Percentiles rank a stretch among this genome's conserved stretches.
These are phyloP conservation scores for Cyclotella cryptica DNA, from an alignment of 108 stramenopile species.

Conservation along the genomic window DNA sequence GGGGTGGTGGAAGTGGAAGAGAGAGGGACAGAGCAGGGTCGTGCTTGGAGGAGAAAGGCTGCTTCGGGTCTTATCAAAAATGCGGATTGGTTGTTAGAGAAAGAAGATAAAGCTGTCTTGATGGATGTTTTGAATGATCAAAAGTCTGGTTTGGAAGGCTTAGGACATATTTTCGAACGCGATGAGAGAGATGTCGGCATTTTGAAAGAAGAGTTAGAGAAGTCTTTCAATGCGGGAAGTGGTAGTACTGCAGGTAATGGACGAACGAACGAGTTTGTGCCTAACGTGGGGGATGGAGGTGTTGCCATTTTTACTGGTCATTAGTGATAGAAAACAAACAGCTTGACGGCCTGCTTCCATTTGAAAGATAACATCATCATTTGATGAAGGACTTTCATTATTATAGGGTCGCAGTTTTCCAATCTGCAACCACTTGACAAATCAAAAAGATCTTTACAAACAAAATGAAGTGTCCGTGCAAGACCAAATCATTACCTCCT, in stretches of 20 bases:
- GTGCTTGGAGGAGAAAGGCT: conserved; percentile 34
- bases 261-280: background rate
- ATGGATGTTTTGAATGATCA: conserved; percentile 50
- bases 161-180: conserved; percentile 40
- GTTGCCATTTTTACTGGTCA: conserved; percentile 8
- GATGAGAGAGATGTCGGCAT: conserved; percentile 52
- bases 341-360: no score
- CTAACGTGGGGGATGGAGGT: background rate
- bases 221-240: background rate
- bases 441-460: no score
- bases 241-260: background rate
- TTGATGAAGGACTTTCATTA: no score
- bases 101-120: conserved; percentile 48
- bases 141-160: conserved; percentile 45
- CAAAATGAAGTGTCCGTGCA: no score
- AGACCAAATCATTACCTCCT: no score
- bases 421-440: no score
- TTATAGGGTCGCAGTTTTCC: no score
- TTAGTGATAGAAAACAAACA: background rate
- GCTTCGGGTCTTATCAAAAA: conserved; percentile 17
- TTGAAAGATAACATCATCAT: no score
- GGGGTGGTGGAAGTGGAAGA: conserved; percentile 35
- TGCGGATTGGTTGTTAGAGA: conserved; percentile 17
- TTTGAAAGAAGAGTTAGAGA: conserved; percentile 47
- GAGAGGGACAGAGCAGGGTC: conserved; percentile 35